Base-by-base conservation (phyloP, 139 green algal genomes). In the Diplosphaera chodatii region DNA sequence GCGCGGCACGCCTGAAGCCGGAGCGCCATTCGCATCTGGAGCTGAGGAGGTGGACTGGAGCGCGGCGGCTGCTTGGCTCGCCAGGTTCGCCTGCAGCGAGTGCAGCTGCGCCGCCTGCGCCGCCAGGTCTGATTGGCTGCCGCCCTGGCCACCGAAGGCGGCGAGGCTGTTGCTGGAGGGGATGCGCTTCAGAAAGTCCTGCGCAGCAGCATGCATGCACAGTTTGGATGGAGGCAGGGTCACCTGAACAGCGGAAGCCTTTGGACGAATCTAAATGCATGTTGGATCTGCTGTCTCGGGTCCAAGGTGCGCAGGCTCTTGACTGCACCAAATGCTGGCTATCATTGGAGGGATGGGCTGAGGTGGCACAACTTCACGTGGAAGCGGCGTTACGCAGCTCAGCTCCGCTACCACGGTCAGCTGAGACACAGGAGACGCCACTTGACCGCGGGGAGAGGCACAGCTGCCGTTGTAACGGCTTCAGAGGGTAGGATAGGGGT, bases 171-270 rank as follows among this genome's bases (percentile, higher is more conserved):
- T 87, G 16, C 79, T 81, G 6, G 77, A 86, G 0, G 88, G 88
- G 55, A 93, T 93, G n/a, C 84, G 80, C 62, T 89, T 88, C 0
- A 93, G 59, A 64, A 91, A 91, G 37, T 91, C 88, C 66, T 90
- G 85, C 48, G 48, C 37, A 48, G 48, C 13, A 59, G 37, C 6
- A 25, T 18, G 16, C 48, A 23, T 59, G 13, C 48, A 25, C 22
- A 23, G 18, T 25, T 59, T n/a, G n/a, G n/a, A n/a, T n/a, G n/a
- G n/a, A n/a, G n/a, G n/a, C n/a, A n/a, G n/a, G n/a, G n/a, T n/a
- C n/a, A n/a, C n/a, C n/a, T n/a, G 8, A 59, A 59, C 48, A 48
- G 13, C 37, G 37, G 13, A 8, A 21, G 37, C 37, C 13, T 8
- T 13, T 48, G 37, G 37, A 13, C 37, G 37, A 21, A 8, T 13